phyloP scores from a whole-genome alignment of 1,284 basidiomycete species.

The Boletus hoseneyae region DNA sequence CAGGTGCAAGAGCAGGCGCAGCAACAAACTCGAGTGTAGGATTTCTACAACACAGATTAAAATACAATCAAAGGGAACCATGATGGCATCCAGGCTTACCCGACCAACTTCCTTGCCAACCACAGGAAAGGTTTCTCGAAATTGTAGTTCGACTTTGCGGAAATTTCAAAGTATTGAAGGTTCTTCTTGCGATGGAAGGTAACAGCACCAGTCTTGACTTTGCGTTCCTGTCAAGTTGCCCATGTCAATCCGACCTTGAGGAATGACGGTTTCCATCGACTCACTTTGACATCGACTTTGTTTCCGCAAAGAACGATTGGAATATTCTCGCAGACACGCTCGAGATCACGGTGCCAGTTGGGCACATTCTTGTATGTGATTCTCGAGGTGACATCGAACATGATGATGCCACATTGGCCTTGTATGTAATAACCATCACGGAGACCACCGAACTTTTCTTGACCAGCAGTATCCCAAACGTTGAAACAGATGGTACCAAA shows the following conservation, averaged over 20 bases:
- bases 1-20: slow-evolving; percentile 92
- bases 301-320: slow-evolving; percentile 99
- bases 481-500: slow-evolving; percentile 99
- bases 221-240: slow-evolving; percentile 76
- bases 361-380: slow-evolving; percentile 99
- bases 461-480: slow-evolving; percentile 99
- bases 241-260: slow-evolving; percentile 6
- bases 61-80: not conserved
- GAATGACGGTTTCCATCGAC: slow-evolving; percentile 22
- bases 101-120: slow-evolving; percentile 97
- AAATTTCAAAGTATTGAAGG: slow-evolving; percentile 99
- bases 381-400: slow-evolving; percentile 99
- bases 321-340: slow-evolving; percentile 99
- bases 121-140: slow-evolving; percentile 99
- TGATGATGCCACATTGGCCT: slow-evolving; percentile 99
- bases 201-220: slow-evolving; percentile 98
- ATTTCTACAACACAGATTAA: slow-evolving; percentile 54
- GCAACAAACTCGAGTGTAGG: slow-evolving; percentile 91
- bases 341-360: slow-evolving; percentile 99
- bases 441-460: slow-evolving; percentile 99
- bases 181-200: slow-evolving; percentile 99
- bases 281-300: slow-evolving; percentile 99
- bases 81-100: slow-evolving; percentile 50
- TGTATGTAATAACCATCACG: slow-evolving; percentile 99
- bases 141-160: slow-evolving; percentile 99